Percentiles rank a stretch among this genome's conserved stretches.
phyloP scores from a whole-genome alignment of 495 filamentous ascomycete species.

The Penicillium simplicissimum region DNA sequence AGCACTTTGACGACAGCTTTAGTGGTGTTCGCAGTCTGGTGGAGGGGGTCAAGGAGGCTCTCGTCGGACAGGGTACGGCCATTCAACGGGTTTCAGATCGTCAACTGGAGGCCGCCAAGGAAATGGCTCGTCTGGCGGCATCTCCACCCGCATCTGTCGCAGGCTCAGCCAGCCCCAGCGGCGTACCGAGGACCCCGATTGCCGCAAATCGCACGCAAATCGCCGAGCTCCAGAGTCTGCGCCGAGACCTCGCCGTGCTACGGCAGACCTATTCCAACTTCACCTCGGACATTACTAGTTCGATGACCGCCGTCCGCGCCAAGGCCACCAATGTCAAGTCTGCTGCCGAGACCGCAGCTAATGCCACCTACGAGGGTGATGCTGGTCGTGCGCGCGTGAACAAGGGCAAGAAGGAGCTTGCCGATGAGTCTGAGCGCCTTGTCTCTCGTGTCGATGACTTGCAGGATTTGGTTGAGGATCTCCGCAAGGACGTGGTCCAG shows the following conservation, averaged over 20 bases:
- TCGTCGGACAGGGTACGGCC: slow-evolving; percentile 76
- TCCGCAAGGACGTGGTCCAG: slow-evolving; percentile 93
- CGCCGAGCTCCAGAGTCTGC: slow-evolving; percentile 75
- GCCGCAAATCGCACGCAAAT: slow-evolving; percentile 56
- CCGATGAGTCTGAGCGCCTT: slow-evolving; percentile 80
- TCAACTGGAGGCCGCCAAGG: slow-evolving; percentile 88
- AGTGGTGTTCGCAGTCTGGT: slow-evolving; percentile 77
- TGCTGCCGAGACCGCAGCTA: slow-evolving; percentile 64
- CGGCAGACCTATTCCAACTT: slow-evolving; percentile 93
- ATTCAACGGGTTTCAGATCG: slow-evolving; percentile 88
- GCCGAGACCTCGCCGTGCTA: slow-evolving; percentile 87
- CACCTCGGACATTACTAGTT: slow-evolving; percentile 80
- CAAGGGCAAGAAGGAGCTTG: slow-evolving; percentile 79
- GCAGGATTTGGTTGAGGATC: slow-evolving; percentile 92
- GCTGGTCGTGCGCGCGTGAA: slow-evolving; percentile 81
- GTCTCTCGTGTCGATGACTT: slow-evolving; percentile 92
- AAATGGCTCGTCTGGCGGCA: slow-evolving; percentile 79
- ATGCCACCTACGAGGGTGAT: slow-evolving; percentile 65
- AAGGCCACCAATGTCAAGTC: slow-evolving; percentile 81
- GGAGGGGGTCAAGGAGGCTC: slow-evolving; percentile 72
- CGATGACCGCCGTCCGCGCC: slow-evolving; percentile 76
- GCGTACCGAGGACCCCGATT: slow-evolving; percentile 24
- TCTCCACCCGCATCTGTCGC: slow-evolving; percentile 53
- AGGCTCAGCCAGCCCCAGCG: slow-evolving; percentile 19
- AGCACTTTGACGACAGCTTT: slow-evolving; percentile 90